Evolutionary conservation across 441 rosid species (phyloP), one percentile per base, ranked within the genome.

Genomic region (Bruguiera hainesii): DNA sequence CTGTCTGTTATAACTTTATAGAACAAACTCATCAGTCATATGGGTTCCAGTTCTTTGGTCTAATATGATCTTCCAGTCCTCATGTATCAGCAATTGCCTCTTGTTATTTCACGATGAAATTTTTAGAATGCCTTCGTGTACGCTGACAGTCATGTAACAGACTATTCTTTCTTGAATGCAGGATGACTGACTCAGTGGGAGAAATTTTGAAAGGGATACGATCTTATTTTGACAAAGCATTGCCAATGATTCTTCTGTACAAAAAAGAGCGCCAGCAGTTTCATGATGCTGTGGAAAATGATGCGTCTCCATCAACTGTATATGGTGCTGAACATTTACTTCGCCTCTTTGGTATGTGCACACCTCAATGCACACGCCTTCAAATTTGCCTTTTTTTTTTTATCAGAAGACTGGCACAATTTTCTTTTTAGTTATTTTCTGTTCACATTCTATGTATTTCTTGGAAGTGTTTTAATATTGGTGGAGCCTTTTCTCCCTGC

Each of bases 251-350:
- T 87, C 95, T 95, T 42, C 81, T 90, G 52, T 90, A 90, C 80
- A 87, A 85, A 76, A 89, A 85, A 63, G 99, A 95, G 86, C 96
- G 98, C 19, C 89, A 76, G 52, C 98, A 95, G 70, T 92, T 86
- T 72, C 73, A 79, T 20, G 89, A 89, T 75, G 56, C 74, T 49
- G 78, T 92, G 21, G 66, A 75, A 59, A 81, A 81, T 74, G 87
- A 89, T 74, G 67, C 66, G 39, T 89, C 99, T 71, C 98, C 99
- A 7, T 90, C 99, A 50, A 81, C 97, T 57, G 81, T 95, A 59
- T 95, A 95, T 63, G 99, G 99, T 55, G 99, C 98, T 60, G 99
- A 95, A 75, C 99, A 92, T 87, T 80, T 95, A 37, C 85, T 95
- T 61, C 96, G 99, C 69, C 96, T 95, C 56, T 95, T 90, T 76